Percentiles rank a stretch among this genome's conserved stretches.
These are phyloP conservation scores for Tetrapisispora iriomotensis DNA, from an alignment of 805 yeast genomes.

Conservation along the genomic window DNA sequence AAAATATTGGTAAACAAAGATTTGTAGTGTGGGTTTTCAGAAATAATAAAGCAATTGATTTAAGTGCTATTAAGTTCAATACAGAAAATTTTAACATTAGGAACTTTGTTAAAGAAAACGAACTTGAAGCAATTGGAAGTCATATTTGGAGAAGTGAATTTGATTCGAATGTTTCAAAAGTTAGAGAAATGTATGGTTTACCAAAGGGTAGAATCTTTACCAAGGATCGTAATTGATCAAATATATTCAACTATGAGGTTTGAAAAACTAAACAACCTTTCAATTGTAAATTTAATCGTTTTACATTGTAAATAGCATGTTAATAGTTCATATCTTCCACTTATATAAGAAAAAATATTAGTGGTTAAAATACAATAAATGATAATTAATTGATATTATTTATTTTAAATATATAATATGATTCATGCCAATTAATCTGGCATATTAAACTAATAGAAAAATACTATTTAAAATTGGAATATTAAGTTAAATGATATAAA, in stretches of 20 bases:
- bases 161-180: conserved; percentile 61
- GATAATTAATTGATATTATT: too few species aligned
- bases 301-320: neutral
- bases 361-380: too few species aligned
- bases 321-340: neutral
- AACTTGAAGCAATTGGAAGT: conserved; percentile 76
- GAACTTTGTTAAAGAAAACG: conserved; percentile 43
- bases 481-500: neutral
- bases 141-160: conserved; percentile 81
- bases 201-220: conserved; percentile 66
- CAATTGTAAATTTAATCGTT: neutral
- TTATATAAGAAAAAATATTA: too few species aligned
- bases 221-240: conserved; percentile 30
- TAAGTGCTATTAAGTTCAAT: conserved; percentile 11
- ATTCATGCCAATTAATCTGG: neutral
- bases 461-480: neutral
- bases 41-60: conserved; percentile 34
- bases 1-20: conserved; percentile 75
- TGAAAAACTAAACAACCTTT: too few species aligned
- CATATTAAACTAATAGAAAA: neutral
- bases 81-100: conserved; percentile 64
- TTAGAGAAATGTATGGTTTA: conserved; percentile 66
- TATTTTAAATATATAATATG: neutral
- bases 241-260: too few species aligned
- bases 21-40: conserved; percentile 84